Conservation (phyloP, 139 green algal species). For the Coccomyxa sp. region DNA sequence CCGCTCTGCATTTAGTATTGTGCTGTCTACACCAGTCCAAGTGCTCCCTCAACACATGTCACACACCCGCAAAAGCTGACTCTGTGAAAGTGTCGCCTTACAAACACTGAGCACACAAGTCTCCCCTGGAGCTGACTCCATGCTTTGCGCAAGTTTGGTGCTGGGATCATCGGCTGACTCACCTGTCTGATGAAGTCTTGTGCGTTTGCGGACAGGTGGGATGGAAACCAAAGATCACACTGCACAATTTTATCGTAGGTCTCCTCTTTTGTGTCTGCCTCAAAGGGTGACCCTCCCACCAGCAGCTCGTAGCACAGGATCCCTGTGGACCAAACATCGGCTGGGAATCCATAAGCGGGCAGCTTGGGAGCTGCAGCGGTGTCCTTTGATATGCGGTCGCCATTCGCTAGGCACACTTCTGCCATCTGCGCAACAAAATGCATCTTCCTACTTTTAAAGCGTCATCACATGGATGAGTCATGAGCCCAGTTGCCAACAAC, state of each 20-base stretch:
- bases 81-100: not conserved
- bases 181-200: constrained; percentile 38
- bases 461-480: not conserved
- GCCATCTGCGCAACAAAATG: not conserved
- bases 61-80: not conserved
- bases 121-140: not conserved
- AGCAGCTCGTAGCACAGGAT: constrained; percentile 83
- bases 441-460: not conserved
- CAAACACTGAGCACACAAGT: not conserved
- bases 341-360: constrained; percentile 7
- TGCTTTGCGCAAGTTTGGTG: not conserved
- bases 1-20: not conserved
- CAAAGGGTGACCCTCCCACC: constrained; percentile 47
- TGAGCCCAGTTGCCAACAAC: not conserved
- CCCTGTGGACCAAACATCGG: constrained; percentile 75
- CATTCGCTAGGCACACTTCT: not conserved
- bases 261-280: constrained; percentile 54
- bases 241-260: constrained; percentile 40
- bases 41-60: no score
- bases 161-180: not conserved
- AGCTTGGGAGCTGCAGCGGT: not conserved
- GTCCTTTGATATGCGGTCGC: not conserved
- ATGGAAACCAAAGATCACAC: constrained; percentile 21
- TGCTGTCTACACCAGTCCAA: not conserved
- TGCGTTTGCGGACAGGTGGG: constrained; percentile 18